Conservation (phyloP, 108 stramenopile genomes). For the Fragilariopsis cylindrus region DNA sequence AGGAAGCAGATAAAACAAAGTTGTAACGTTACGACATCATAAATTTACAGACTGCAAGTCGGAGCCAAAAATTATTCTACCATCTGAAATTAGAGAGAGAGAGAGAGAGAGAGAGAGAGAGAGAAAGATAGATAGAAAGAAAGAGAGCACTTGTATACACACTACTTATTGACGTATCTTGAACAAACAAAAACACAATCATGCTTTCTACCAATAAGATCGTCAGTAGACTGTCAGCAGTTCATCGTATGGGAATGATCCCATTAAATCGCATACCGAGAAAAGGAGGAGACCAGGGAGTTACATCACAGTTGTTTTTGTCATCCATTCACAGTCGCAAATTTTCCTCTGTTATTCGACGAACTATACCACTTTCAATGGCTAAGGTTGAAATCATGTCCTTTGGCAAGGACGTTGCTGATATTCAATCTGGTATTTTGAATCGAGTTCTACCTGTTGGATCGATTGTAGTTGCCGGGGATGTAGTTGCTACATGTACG, state of each 20-base stretch:
- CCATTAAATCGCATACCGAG: too few relatives aligned
- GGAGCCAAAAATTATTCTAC: too few relatives aligned
- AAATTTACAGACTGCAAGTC: too few relatives aligned
- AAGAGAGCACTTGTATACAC: too few relatives aligned
- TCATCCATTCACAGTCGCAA: not conserved
- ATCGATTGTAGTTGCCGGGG: conserved; percentile 13
- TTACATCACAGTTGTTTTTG: not conserved
- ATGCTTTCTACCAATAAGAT: not conserved
- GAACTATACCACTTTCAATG: conserved; percentile 4
- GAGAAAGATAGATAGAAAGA: too few relatives aligned
- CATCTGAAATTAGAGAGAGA: too few relatives aligned
- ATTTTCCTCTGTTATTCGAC: not conserved
- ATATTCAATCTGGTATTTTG: conserved; percentile 7
- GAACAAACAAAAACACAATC: not conserved
- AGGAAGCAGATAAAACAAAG: too few relatives aligned
- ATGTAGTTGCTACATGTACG: conserved; percentile 16
- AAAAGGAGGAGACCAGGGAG: not conserved
- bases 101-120: too few relatives aligned
- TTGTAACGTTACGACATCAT: too few relatives aligned
- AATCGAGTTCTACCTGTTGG: conserved; percentile 18
- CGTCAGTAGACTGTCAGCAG: not conserved
- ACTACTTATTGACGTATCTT: too few relatives aligned
- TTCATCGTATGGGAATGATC: not conserved
- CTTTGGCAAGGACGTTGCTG: not conserved
- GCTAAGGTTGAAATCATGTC: conserved; percentile 23